A percentile compares a stretch with the other conserved stretches of the same genome.
These are phyloP conservation scores for Geotrichum fermentans DNA, from an alignment of 1,139 yeast species.

Conservation along the genomic window DNA sequence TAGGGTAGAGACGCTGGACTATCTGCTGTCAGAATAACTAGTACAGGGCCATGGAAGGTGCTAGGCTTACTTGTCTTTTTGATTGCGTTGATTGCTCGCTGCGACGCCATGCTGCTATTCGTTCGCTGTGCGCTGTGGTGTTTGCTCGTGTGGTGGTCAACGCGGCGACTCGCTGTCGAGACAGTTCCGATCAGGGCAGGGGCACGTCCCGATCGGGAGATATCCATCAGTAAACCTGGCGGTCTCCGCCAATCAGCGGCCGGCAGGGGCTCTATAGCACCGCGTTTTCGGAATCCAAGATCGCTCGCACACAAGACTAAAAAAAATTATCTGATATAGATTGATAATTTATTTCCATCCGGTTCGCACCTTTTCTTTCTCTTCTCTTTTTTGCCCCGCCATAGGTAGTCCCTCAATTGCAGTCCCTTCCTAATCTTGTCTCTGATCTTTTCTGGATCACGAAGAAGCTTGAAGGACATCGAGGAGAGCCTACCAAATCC, in stretches of 20 bases:
- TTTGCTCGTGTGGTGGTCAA: background rate
- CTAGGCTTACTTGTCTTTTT: conserved; percentile 20
- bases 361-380: background rate
- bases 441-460: too few species aligned
- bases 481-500: background rate
- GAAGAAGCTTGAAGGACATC: too few species aligned
- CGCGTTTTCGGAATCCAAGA: too few species aligned
- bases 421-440: too few species aligned
- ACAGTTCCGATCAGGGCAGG: background rate
- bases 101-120: conserved; percentile 17
- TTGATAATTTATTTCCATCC: background rate
- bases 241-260: background rate
- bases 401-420: too few species aligned
- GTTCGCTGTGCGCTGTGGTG: background rate
- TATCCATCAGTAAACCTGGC: background rate
- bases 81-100: conserved; percentile 23
- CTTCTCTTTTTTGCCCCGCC: background rate
- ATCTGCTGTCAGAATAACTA: conserved; percentile 20
- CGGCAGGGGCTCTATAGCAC: too few species aligned
- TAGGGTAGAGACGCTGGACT: conserved; percentile 67
- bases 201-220: background rate
- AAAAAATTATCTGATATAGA: background rate
- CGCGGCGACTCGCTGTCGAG: too few species aligned
- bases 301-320: too few species aligned
- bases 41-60: background rate